phyloP scores from a whole-genome alignment of 228 moss, liverwort and hornwort species.

The Sphagnum magellanicum region DNA sequence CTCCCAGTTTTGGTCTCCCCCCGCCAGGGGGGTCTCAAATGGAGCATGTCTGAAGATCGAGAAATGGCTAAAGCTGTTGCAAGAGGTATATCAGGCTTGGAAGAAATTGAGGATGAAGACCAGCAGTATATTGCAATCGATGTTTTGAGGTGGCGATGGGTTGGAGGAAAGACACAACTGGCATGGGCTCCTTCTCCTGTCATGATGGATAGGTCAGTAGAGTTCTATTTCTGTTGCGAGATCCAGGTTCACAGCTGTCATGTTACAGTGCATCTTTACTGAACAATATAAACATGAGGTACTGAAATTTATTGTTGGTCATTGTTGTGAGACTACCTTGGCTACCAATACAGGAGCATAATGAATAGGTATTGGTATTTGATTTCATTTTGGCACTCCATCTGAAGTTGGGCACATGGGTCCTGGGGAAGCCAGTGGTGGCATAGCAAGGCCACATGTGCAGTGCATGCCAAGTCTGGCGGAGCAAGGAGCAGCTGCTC shows the following conservation, averaged over 20 bases:
- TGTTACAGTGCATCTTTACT: neutral
- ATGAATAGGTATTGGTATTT: neutral
- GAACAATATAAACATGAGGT: no score
- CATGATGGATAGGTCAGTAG: constrained; percentile 89
- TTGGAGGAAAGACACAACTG: constrained; percentile 71
- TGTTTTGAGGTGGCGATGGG: constrained; percentile 91
- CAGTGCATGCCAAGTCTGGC: constrained; percentile 83
- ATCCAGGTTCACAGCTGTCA: neutral
- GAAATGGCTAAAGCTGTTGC: constrained; percentile 71
- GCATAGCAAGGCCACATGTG: constrained; percentile 95
- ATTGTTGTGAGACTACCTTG: neutral
- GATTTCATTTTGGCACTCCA: neutral
- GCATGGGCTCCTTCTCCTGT: constrained; percentile 95
- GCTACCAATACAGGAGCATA: neutral
- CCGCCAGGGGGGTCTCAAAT: constrained; percentile 57
- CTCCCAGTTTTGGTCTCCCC: constrained; percentile 73
- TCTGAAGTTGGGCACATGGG: constrained; percentile 6
- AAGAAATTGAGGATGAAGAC: constrained; percentile 66
- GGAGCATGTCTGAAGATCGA: constrained; percentile 61
- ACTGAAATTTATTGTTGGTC: neutral
- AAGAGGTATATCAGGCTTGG: constrained; percentile 63
- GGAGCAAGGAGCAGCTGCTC: constrained; percentile 95
- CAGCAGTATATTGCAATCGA: constrained; percentile 69
- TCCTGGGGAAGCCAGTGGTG: constrained; percentile 66
- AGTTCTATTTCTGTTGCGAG: neutral